Evolutionary conservation across 345 rosid species (phyloP), one percentile per base, ranked within the genome.

Genomic region (Eucalyptus guilfoylei): DNA sequence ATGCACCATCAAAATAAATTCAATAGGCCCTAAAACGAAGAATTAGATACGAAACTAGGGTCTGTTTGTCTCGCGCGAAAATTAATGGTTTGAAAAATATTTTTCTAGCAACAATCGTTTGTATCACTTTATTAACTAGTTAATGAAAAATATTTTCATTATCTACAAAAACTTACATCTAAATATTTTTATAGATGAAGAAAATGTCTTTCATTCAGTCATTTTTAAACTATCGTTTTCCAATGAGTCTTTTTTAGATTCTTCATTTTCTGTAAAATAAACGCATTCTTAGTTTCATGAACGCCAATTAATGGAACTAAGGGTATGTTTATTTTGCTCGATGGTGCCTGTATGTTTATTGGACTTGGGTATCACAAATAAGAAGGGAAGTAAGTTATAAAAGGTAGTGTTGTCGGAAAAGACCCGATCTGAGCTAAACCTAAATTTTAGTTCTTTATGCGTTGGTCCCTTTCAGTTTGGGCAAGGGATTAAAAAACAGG

Each of bases 81-180:
- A 67, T 32, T 17, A 67, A 8, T 9, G 6, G 0, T 15, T 67
- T 67, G 80, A 14, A 14, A 64, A 15, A 15, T 7, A 4, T 15
- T 1, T 67, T 67, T 16, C 37, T 8, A 67, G n/a, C 4, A 0
- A 64, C 0, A 5, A 64, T n/a, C 2, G 1, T 32, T 14, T 32
- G 21, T 32, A 64, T 64, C 11, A 23, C 60, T 23, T 0, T 54
- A 23, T 21, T 54, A 23, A 54, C 28, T 54, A 54, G 28, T 55
- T 55, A 55, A 24, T 55, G 62, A 55, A 55, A 55, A 4, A 23
- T 55, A 55, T 55, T 55, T 55, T 23, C 12, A 55, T n/a, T 7
- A 64, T n/a, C 21, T 4, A n/a, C 76, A 14, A 4, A 6, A 64
- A 64, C 16, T 64, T 64, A n/a, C 34, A 5, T n/a, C 9, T 64